Evolutionary conservation across 768 basidiomycete species (phyloP).

Genomic region (Tremella fuciformis): DNA sequence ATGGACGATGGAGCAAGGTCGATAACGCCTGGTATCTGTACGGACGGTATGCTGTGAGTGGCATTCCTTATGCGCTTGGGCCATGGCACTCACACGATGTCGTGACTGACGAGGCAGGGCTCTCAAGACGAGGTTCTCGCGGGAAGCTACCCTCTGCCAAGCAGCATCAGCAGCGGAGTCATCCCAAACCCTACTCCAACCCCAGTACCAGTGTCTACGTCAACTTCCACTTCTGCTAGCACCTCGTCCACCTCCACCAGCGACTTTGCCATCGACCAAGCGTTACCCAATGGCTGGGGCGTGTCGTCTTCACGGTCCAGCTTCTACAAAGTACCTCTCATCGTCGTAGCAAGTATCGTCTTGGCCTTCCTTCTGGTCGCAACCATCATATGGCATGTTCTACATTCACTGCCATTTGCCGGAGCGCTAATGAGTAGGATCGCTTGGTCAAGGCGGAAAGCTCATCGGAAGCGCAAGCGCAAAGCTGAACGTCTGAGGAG

Average conservation of each 20-base stretch:
- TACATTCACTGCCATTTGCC: background rate
- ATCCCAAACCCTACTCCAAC: background rate
- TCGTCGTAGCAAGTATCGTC: constrained; percentile 43
- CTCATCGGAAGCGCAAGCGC: constrained; percentile 38
- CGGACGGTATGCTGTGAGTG: constrained; percentile 24
- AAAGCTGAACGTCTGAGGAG: constrained; percentile 34
- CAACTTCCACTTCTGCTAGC: constrained; percentile 4
- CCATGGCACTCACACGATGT: background rate
- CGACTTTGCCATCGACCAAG: constrained; percentile 34
- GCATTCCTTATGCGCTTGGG: background rate
- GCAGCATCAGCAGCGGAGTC: constrained; percentile 9
- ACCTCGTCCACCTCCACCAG: constrained; percentile 3
- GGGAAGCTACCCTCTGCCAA: constrained; percentile 14
- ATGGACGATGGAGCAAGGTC: constrained; percentile 29
- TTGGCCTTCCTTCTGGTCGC: constrained; percentile 41
- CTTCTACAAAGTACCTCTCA: constrained; percentile 48
- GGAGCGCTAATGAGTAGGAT: constrained; percentile 21
- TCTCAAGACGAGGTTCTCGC: background rate
- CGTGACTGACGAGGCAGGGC: no score
- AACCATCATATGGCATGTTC: constrained; percentile 38
- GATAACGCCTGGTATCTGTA: constrained; percentile 40
- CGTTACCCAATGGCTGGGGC: constrained; percentile 48
- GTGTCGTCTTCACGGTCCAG: constrained; percentile 37
- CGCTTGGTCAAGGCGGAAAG: constrained; percentile 42
- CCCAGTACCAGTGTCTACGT: background rate